phyloP scores from a whole-genome alignment of 192 early-diverging fungal genomes.

The Linnemannia elongata region DNA sequence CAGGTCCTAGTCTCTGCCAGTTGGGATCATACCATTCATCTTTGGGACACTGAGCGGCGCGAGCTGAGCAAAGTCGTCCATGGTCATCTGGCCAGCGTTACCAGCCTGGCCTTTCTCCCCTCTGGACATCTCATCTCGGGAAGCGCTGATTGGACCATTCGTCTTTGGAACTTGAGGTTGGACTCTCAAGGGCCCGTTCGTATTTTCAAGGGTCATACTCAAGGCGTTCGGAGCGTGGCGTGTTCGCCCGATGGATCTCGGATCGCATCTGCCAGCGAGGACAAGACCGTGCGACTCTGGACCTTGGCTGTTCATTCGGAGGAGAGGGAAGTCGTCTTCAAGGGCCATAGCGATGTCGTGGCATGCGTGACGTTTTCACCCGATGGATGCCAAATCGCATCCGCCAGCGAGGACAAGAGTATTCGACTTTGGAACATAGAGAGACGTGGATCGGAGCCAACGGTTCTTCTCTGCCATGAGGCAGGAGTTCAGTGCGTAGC shows the following conservation, averaged over 20 bases:
- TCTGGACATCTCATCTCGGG: neutral
- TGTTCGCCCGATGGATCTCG: neutral
- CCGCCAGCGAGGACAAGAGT: neutral
- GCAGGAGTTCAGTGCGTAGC: neutral
- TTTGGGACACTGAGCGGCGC: neutral
- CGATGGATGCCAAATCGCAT: neutral
- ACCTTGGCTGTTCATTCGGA: neutral
- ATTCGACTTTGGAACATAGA: neutral
- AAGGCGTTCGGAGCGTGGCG: neutral
- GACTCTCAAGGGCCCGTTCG: neutral
- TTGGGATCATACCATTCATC: neutral
- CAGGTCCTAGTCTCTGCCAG: neutral
- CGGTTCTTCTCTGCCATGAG: neutral
- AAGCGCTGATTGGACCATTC: neutral
- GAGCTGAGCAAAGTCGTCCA: neutral
- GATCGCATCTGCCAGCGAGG: conserved; percentile 6
- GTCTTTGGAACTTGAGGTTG: neutral
- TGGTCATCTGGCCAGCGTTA: neutral
- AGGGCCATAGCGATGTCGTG: neutral
- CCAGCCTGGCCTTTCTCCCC: neutral
- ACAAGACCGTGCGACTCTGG: conserved; percentile 6
- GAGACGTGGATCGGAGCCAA: neutral
- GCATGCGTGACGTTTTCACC: neutral
- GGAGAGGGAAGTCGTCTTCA: neutral
- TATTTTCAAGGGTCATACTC: neutral